These are phyloP conservation scores for Huntiella omanensis DNA, from an alignment of 2,329 filamentous ascomycete genomes.

Conservation along the genomic window DNA sequence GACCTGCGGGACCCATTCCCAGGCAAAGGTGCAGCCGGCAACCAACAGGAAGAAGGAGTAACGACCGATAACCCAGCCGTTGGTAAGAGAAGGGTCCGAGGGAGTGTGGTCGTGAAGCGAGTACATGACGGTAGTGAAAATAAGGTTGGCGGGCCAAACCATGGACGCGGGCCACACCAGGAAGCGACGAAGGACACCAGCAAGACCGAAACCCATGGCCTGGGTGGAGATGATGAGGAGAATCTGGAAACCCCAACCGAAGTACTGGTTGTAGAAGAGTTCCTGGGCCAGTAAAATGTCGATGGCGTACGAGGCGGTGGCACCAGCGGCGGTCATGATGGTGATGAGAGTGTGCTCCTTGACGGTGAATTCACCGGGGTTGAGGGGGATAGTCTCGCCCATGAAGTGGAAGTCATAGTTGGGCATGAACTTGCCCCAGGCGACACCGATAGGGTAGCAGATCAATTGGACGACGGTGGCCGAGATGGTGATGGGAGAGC, in stretches of 20 bases:
- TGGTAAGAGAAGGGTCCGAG: constrained; percentile 29
- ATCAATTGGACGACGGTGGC: constrained; percentile 37
- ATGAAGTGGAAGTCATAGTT: constrained; percentile 17
- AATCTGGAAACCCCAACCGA: constrained; percentile 34
- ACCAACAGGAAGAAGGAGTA: constrained; percentile 44
- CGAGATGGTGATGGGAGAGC: constrained; percentile 31
- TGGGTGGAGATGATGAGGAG: constrained; percentile 35
- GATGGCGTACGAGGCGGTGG: constrained; percentile 19
- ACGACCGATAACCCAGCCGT: constrained; percentile 44
- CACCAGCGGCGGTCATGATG: constrained; percentile 24
- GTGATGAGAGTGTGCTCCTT: constrained; percentile 32
- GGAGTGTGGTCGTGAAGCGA: constrained; percentile 27
- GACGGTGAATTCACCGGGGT: constrained; percentile 25
- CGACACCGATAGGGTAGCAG: constrained; percentile 27
- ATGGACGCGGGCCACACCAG: constrained; percentile 36
- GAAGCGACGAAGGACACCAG: constrained; percentile 33
- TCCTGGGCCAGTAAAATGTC: constrained; percentile 29
- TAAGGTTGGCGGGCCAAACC: constrained; percentile 37
- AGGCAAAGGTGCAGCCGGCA: constrained; percentile 29
- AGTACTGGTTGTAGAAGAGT: constrained; percentile 37
- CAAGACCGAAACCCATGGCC: constrained; percentile 37
- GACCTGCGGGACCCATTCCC: constrained; percentile 35
- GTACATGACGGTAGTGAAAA: constrained; percentile 33
- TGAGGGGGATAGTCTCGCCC: constrained; percentile 19
- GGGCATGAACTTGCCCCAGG: constrained; percentile 19